Evolutionary conservation across 2,329 filamentous ascomycete species (phyloP), one percentile per base, ranked within the genome.

Genomic region (Zalaria sp.): DNA sequence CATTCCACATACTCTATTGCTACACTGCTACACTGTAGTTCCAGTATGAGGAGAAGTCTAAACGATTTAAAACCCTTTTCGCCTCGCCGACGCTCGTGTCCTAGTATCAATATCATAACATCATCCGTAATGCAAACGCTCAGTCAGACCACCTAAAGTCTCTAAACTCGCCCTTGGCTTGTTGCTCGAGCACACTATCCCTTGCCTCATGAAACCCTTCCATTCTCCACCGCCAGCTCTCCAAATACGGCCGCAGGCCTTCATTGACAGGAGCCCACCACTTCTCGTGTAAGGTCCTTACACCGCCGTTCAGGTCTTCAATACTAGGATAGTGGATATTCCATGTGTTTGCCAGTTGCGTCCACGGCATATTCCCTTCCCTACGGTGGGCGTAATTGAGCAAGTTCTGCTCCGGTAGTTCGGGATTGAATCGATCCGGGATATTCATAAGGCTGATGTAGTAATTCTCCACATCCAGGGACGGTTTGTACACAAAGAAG

Each of bases 361-460:
- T 49, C 61, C 61, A 65, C 3, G 62, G 61, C 61, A 64, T 64
- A 11, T 58, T 57, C 10, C 62, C 61, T 1, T 58, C 56, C 8
- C 49, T 39, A 5, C 53, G 40, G 44, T 64, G 62, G 5, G 54
- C 57, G 36, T 55, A 55, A 47, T 63, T 63, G 27, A 61, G 44
- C 4, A 61, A 46, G 34, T 58, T 59, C 44, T 62, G 58, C 47
- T 61, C 59, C 3, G 52, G 54, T 41, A 58, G 54, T 5, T 42
- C 43, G n/a, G 57, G 49, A 27, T 59, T 49, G 47, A 60, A 62
- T 4, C 49, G 47, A 39, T 51, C 28, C 8, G 50, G 46, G 9
- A 53, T 52, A 35, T 53, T 42, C 34, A 60, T 43, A 4, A 57
- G 44, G n/a, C 49, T 48, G 28, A 46, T 44, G 48, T 59, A 60